Base-by-base conservation (phyloP, 1,139 yeast species). In the Yamadazyma membranifaciens region DNA sequence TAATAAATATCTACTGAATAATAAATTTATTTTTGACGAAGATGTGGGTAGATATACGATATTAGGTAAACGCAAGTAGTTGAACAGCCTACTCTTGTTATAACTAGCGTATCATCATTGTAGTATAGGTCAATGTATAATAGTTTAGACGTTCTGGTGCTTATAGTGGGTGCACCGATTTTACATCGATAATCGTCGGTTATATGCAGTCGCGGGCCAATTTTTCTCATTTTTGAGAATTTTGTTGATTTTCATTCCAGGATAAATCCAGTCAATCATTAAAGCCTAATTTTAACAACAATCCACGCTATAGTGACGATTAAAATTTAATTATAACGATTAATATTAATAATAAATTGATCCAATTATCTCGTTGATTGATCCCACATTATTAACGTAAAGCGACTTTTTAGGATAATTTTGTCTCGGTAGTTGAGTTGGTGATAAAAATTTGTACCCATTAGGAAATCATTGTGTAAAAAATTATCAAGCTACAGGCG, bases 11-110 rank as follows among this genome's bases (percentile, higher is more conserved):
- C 62, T 82, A 25, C 48, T 44, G 7, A 45, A 48, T 2, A 54
- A 59, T 9, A 54, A 55, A 2, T 81, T 64, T 48, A 41, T 68
- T 2, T 78, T 58, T 47, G 67, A 67, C 4, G 84, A 80, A 45
- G 56, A 61, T 11, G 52, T 61, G 1, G 75, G 83, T 1, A 63
- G 65, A n/a, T 73, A 70, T 49, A 50, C 50, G 2, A 73, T 81
- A 1, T 45, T 43, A 7, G 84, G 84, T 4, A 55, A 16, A 20
- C 24, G 24, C 24, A 20, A 20, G 7, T 20, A 20, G 7, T 20
- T 20, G 24, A 6, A 20, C 7, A 20, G 5, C 24, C 24, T n/a
- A n/a, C n/a, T n/a, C n/a, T n/a, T n/a, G 24, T 9, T 26, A 26
- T 26, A 6, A 7, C 24, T 7, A 20, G 24, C 7, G 24, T 20